A percentile compares a stretch with the other conserved stretches of the same genome.
phyloP scores from a whole-genome alignment of 768 basidiomycete genomes.

The Peribolospora kevripleyi region DNA sequence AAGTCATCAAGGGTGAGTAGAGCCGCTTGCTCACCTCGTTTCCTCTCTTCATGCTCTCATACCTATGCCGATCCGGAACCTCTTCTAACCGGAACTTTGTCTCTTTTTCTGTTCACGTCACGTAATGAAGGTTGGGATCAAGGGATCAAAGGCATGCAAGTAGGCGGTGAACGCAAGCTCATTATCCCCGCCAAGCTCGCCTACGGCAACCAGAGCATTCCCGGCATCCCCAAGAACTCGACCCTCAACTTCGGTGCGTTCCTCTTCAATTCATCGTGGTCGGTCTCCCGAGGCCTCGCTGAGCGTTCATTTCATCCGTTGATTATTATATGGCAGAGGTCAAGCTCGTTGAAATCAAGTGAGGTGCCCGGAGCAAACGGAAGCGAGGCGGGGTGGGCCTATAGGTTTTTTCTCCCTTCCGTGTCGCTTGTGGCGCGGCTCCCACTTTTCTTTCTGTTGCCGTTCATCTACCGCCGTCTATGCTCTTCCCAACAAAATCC shows the following conservation, averaged over 20 bases:
- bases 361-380: background rate
- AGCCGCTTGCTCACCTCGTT: background rate
- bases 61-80: constrained; percentile 11
- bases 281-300: background rate
- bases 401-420: too few relatives aligned
- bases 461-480: too few relatives aligned
- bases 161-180: constrained; percentile 57
- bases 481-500: too few relatives aligned
- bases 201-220: constrained; percentile 37
- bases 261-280: constrained; percentile 9
- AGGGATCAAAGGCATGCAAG: constrained; percentile 76
- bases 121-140: constrained; percentile 41
- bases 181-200: constrained; percentile 45
- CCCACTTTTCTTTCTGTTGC: too few relatives aligned
- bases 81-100: background rate
- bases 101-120: background rate
- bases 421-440: too few relatives aligned
- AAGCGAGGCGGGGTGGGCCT: too few relatives aligned
- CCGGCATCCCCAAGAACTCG: constrained; percentile 31
- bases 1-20: constrained; percentile 53
- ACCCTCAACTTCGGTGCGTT: constrained; percentile 45
- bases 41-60: background rate
- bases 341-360: constrained; percentile 13
- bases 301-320: background rate
- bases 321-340: constrained; percentile 6